Evolutionary conservation across 768 basidiomycete genomes (phyloP), one percentile per base, ranked within the genome.

Genomic region (Russula brevipes): DNA sequence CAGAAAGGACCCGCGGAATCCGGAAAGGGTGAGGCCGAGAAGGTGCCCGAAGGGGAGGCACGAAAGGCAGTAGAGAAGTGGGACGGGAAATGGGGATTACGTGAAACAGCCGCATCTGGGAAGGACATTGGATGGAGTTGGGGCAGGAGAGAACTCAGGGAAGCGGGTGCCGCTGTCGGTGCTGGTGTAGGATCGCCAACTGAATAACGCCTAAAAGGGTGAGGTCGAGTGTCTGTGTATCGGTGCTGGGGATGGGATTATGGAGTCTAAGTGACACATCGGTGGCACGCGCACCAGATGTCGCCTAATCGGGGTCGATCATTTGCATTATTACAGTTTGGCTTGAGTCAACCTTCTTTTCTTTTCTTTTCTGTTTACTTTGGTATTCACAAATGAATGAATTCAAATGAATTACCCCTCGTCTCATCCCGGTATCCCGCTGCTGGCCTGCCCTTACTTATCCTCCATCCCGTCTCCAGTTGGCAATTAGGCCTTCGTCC

Each of bases 1-100:
- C 46, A 24, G 36, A 30, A 24, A 38, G 50, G 42, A 19, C 12
- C n/a, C 41, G 42, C 24, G 38, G 38, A 64, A 10, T 1, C 47
- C 2, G 46, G 41, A 54, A 47, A 38, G 39, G 63, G 33, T 14
- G 63, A 38, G 19, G 6, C 41, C 16, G 31, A 50, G 17, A 12
- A 51, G 30, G 30, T 46, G 30, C 7, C 49, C 3, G 49, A 46
- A 33, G 62, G 5, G 19, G 38, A 14, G 52, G 45, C 45, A 31
- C 50, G 19, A 58, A 39, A 33, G 10, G 12, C 38, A 6, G 16
- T 1, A n/a, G 38, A 50, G 47, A 59, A 60, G 44, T 64, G 63
- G 63, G 59, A 64, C 31, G 58, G 63, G n/a, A 50, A 44, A 19
- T 64, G 63, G 63, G 63, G 63, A 24, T 64, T 64, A 64, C 63